Base-by-base conservation (phyloP, 2,329 filamentous ascomycete genomes). In the Septoria petroselini region DNA sequence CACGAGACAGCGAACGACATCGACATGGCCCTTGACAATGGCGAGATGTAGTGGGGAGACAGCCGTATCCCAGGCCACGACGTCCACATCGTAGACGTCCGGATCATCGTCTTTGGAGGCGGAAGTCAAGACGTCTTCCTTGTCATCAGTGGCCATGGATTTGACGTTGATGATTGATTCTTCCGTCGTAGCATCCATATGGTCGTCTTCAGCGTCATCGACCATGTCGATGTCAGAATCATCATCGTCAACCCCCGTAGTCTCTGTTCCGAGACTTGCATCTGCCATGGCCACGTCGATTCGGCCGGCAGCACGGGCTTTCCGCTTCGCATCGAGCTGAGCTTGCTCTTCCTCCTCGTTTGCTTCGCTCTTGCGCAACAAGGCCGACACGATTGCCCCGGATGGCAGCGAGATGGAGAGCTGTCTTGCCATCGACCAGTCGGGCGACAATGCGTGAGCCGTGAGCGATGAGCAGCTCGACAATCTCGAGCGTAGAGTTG, bases 81-180 rank as follows among this genome's bases (percentile, higher is more conserved):
- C 79, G 57, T 94, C 84, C 52, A 91, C 77, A 58, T 93, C 82
- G 65, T 86, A 91, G 44, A 91, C 79, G 67, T 95, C 88, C 1
- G 88, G 87, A 15, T 86, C 85, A 7, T 84, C 77, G 1, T 82
- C 75, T 17, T 79, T 73, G 5, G 17, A 39, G 11, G 23, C n/a
- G 27, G 71, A 79, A 1, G 75, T 72, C 1, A 76, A 59, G 7
- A 67, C 69, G 1, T 77, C 71, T 23, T 76, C 70, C 1, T 67
- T n/a, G 30, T 12, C 46, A 12, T 47, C 38, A 4, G 35, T 37
- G 18, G 17, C 15, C 9, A 39, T 42, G 1, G 48, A 18, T 25
- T 76, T 75, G 52, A 91, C 71, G 44, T 88, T 86, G 57, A 91
- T 78, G 58, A 87, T 89, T 0, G 86, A 91, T 1, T 81, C 84